phyloP scores from a whole-genome alignment of 1,139 yeast genomes.

The Casaregolazyma suthepensis region DNA sequence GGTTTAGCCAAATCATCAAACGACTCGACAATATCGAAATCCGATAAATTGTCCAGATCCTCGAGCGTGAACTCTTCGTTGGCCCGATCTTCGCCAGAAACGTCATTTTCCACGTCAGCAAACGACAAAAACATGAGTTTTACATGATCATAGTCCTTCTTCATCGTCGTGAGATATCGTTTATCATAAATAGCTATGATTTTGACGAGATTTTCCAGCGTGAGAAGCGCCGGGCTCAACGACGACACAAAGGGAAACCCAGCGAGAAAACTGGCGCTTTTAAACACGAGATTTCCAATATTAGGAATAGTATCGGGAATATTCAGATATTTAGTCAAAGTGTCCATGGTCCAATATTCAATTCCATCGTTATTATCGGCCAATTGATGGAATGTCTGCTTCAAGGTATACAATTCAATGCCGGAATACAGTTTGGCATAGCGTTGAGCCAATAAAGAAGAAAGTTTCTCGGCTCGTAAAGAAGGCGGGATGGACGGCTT shows the following conservation, averaged over 20 bases:
- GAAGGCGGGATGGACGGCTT: background rate
- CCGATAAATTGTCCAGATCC: constrained; percentile 6
- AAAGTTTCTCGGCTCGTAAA: constrained; percentile 26
- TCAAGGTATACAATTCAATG: constrained; percentile 38
- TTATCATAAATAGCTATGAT: constrained; percentile 37
- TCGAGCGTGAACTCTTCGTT: constrained; percentile 2
- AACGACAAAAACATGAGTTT: constrained; percentile 39
- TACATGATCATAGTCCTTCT: constrained; percentile 31
- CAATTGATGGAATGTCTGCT: constrained; percentile 26
- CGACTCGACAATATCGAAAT: constrained; percentile 2
- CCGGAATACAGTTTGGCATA: constrained; percentile 35
- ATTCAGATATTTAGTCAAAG: constrained; percentile 25
- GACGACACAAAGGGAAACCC: constrained; percentile 42
- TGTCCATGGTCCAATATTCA: constrained; percentile 29
- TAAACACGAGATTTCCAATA: constrained; percentile 32
- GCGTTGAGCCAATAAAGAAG: constrained; percentile 32
- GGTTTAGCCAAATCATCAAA: constrained; percentile 3
- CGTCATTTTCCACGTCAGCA: constrained; percentile 24
- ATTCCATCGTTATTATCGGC: constrained; percentile 28
- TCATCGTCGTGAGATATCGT: constrained; percentile 32
- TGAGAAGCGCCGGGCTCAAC: constrained; percentile 31
- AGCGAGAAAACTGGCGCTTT: constrained; percentile 34
- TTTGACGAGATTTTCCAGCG: constrained; percentile 40
- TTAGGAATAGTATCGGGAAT: constrained; percentile 28
- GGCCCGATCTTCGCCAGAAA: constrained; percentile 2